Percentiles rank a stretch among this genome's conserved stretches.
Evolutionary conservation across 2,329 filamentous ascomycete genomes (phyloP).

Genomic region (Epichloe typhina): DNA sequence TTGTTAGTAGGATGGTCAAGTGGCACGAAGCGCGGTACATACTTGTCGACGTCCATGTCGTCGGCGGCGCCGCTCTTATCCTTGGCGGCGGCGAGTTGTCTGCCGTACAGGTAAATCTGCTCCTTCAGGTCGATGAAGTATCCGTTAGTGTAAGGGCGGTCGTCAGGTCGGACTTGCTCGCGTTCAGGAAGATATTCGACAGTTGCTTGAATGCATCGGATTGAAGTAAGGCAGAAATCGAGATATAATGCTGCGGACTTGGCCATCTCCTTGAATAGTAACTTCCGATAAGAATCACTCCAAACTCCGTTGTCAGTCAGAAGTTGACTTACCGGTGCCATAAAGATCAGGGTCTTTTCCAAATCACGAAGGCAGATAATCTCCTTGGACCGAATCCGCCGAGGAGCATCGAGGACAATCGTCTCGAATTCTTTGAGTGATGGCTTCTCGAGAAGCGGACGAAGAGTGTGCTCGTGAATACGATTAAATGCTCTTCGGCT

Average conservation of each 20-base stretch:
- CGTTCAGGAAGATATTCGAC: slow-evolving; percentile 75
- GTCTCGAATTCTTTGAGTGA: slow-evolving; percentile 68
- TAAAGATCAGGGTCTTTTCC: slow-evolving; percentile 83
- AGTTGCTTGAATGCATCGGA: slow-evolving; percentile 80
- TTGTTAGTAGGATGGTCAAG: slow-evolving; percentile 17
- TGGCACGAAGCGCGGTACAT: slow-evolving; percentile 25
- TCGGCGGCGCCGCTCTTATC: slow-evolving; percentile 48
- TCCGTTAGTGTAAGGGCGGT: slow-evolving; percentile 86
- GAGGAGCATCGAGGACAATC: slow-evolving; percentile 64
- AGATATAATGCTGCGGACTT: slow-evolving; percentile 61
- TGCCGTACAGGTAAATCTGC: slow-evolving; percentile 82
- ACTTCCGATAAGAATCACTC: slow-evolving; percentile 56
- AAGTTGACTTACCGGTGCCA: slow-evolving; percentile 78
- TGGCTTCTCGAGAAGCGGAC: slow-evolving; percentile 61
- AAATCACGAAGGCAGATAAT: slow-evolving; percentile 87
- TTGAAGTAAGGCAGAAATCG: slow-evolving; percentile 79
- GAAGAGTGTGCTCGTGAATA: slow-evolving; percentile 67
- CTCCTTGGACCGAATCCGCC: slow-evolving; percentile 68
- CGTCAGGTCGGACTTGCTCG: slow-evolving; percentile 71
- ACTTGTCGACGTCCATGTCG: slow-evolving; percentile 46
- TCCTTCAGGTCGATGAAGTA: slow-evolving; percentile 96
- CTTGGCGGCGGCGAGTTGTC: slow-evolving; percentile 65
- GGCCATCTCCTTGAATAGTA: slow-evolving; percentile 64
- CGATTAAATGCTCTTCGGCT: slow-evolving; percentile 58
- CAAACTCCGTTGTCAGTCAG: slow-evolving; percentile 41